A percentile compares a stretch with the other conserved stretches of the same genome.
phyloP scores from a whole-genome alignment of 768 basidiomycete species.

The Piloderma croceum region DNA sequence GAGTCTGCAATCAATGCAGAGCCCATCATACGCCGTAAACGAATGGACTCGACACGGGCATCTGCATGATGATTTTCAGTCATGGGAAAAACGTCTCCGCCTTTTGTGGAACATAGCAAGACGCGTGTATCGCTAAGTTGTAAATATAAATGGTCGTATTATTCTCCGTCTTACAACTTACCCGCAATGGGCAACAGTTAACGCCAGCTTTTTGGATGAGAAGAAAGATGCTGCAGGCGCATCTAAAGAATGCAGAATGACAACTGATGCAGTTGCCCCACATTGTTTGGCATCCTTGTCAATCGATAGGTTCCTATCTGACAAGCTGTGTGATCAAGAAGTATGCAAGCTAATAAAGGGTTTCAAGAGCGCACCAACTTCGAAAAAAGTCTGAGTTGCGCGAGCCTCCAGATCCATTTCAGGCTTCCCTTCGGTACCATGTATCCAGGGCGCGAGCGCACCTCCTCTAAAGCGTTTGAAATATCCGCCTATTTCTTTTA shows the following conservation, averaged over 20 bases:
- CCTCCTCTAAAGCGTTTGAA: constrained; percentile 88
- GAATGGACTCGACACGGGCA: constrained; percentile 73
- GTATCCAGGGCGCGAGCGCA: constrained; percentile 62
- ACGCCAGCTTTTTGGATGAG: constrained; percentile 60
- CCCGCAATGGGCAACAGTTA: constrained; percentile 95
- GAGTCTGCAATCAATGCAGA: constrained; percentile 87
- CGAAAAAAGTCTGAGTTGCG: constrained; percentile 80
- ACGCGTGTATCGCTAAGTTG: constrained; percentile 78
- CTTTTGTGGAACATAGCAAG: constrained; percentile 67
- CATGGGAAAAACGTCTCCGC: constrained; percentile 74
- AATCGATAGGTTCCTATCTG: constrained; percentile 67
- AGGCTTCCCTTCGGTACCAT: constrained; percentile 23
- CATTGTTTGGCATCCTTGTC: constrained; percentile 66
- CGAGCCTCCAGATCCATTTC: constrained; percentile 77
- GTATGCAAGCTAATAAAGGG: constrained; percentile 2
- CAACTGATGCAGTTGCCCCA: constrained; percentile 90
- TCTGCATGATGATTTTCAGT: constrained; percentile 98
- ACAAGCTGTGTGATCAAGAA: constrained; percentile 34
- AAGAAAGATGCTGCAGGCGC: constrained; percentile 78
- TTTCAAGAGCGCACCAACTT: constrained; percentile 44
- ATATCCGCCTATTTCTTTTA: constrained; percentile 81
- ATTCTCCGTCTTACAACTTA: constrained; percentile 26
- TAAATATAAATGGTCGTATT: neutral
- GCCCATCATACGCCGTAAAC: constrained; percentile 86
- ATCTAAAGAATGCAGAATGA: constrained; percentile 88